These are phyloP conservation scores for Dioszegia aurantiaca DNA, from an alignment of 768 basidiomycete genomes.

Conservation along the genomic window DNA sequence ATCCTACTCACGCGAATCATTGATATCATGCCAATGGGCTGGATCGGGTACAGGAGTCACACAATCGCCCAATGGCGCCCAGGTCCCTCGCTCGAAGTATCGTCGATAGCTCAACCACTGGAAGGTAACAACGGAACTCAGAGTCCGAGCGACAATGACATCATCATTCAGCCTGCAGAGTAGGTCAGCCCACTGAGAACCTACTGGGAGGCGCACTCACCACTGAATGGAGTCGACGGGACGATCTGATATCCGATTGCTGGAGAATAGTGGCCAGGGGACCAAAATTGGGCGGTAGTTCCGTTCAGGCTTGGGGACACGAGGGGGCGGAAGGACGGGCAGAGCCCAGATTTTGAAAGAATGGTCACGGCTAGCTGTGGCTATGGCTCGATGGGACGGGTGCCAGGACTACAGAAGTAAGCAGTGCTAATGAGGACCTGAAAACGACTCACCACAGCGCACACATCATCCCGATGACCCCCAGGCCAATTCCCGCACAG, in stretches of 20 bases:
- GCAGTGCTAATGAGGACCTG: neutral
- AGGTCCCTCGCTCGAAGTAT: slow-evolving; percentile 11
- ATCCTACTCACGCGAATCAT: slow-evolving; percentile 7
- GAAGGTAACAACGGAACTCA: slow-evolving; percentile 9
- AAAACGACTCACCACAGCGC: slow-evolving; percentile 12
- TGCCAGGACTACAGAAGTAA: slow-evolving; percentile 8
- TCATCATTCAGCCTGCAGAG: slow-evolving; percentile 4
- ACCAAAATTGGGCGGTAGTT: slow-evolving; percentile 20
- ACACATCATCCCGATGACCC: slow-evolving; percentile 15
- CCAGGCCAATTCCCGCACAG: slow-evolving; percentile 20
- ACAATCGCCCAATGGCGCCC: neutral
- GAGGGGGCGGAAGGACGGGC: slow-evolving; percentile 16
- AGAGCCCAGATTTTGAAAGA: slow-evolving; percentile 26
- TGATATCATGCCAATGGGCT: slow-evolving; percentile 7
- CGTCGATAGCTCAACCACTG: slow-evolving; percentile 24
- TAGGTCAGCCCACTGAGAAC: neutral
- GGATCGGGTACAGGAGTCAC: slow-evolving; percentile 1
- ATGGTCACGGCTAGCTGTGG: slow-evolving; percentile 15
- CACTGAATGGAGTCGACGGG: slow-evolving; percentile 17
- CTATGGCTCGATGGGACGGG: slow-evolving; percentile 10
- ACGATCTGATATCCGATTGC: slow-evolving; percentile 6
- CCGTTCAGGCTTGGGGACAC: neutral
- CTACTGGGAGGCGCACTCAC: slow-evolving; percentile 10
- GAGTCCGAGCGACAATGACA: neutral
- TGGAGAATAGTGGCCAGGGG: slow-evolving; percentile 20